Conservation (phyloP, 1,284 basidiomycete species). For the Rhodotorula mucilaginosa region DNA sequence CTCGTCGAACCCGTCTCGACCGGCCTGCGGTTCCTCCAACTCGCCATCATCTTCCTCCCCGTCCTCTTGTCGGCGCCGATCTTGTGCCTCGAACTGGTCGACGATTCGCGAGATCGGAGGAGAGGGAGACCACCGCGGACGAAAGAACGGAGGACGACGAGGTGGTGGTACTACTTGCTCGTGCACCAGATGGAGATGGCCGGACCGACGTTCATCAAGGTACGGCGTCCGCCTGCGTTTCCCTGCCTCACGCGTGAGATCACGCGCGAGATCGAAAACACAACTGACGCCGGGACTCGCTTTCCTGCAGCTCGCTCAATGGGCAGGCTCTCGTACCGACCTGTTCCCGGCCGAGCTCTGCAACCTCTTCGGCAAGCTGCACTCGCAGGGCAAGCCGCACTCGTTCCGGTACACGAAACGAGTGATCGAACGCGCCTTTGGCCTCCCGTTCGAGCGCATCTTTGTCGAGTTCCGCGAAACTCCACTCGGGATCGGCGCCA, state of each 20-base stretch:
- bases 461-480: constrained; percentile 84
- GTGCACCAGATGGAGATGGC: constrained; percentile 88
- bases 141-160: constrained; percentile 61
- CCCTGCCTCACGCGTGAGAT: neutral
- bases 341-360: constrained; percentile 93
- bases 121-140: constrained; percentile 41
- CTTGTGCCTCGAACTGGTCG: constrained; percentile 63
- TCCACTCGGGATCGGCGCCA: constrained; percentile 96
- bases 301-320: constrained; percentile 76
- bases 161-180: constrained; percentile 90
- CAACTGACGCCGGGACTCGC: neutral
- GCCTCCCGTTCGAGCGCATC: constrained; percentile 70
- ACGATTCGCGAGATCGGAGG: constrained; percentile 47
- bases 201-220: constrained; percentile 97
- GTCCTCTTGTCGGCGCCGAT: constrained; percentile 82
- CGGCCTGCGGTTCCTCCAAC: constrained; percentile 74
- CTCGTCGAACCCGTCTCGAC: constrained; percentile 87
- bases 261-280: neutral
- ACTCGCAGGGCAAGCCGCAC: constrained; percentile 86
- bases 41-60: constrained; percentile 80
- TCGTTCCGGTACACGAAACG: constrained; percentile 73
- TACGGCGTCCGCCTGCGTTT: constrained; percentile 47
- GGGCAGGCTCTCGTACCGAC: constrained; percentile 94
- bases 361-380: constrained; percentile 76
- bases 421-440: constrained; percentile 82